Conservation (phyloP, 2,329 filamentous ascomycete species). For the Mycosphaerella sp. region DNA sequence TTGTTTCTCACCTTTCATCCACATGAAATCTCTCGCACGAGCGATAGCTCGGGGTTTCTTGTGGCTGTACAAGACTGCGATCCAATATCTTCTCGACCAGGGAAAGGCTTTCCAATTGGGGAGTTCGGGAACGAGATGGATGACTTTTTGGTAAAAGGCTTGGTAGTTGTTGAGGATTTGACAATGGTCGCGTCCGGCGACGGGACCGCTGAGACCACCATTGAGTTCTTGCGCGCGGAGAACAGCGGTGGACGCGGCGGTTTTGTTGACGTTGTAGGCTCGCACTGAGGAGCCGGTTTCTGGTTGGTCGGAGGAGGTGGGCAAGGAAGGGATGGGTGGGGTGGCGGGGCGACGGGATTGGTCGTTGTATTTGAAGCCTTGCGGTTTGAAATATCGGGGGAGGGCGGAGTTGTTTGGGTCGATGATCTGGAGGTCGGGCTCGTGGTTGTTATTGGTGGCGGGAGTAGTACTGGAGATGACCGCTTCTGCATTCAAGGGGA, state of each 20-base stretch:
- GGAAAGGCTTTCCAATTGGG: constrained; percentile 7
- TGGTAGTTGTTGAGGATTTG: constrained; percentile 15
- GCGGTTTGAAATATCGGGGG: constrained; percentile 3
- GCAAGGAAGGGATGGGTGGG: constrained; percentile 9
- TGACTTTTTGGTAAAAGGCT: constrained; percentile 23
- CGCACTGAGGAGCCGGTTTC: neutral
- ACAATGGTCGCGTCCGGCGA: constrained; percentile 21
- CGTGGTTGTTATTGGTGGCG: neutral
- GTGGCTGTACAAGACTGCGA: constrained; percentile 26
- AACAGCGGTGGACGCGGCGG: constrained; percentile 1
- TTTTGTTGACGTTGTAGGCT: constrained; percentile 12
- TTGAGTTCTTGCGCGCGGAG: constrained; percentile 4
- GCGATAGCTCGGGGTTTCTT: constrained; percentile 7
- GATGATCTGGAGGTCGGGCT: constrained; percentile 1
- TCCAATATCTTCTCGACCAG: constrained; percentile 30
- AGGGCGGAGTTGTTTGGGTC: constrained; percentile 7
- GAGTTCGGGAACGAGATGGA: constrained; percentile 20
- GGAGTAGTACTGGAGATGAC: neutral
- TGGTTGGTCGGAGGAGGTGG: neutral
- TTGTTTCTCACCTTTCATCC: constrained; percentile 31
- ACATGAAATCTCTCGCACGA: constrained; percentile 25
- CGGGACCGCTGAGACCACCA: constrained; percentile 7
- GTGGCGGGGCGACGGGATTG: constrained; percentile 1
- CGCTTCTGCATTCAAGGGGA: neutral
- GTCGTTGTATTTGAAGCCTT: neutral